A percentile compares a stretch with the other conserved stretches of the same genome.
Conservation (phyloP, 352 stramenopile genomes). For the Phytopythium chamaehyphon region DNA sequence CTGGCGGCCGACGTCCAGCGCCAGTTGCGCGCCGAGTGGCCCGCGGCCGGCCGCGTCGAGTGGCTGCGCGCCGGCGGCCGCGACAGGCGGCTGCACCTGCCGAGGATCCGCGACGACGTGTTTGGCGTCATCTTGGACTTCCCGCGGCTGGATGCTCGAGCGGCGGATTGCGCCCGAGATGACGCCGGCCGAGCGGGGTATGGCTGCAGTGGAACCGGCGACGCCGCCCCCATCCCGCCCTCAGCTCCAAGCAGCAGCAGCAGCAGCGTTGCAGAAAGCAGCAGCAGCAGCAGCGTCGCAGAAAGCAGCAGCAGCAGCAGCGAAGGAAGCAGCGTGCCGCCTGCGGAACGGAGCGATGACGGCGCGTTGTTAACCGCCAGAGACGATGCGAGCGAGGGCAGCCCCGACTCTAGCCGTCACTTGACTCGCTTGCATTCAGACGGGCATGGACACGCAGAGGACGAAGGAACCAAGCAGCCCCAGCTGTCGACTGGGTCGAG, state of each 20-base stretch:
- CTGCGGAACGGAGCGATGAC: background rate
- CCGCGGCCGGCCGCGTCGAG: conserved; percentile 6
- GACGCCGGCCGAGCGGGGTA: too few species aligned
- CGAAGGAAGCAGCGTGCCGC: background rate
- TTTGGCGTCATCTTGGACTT: conserved; percentile 32
- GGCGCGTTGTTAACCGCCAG: background rate
- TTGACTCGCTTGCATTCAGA: background rate
- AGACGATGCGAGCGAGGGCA: background rate
- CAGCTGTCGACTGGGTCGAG: background rate
- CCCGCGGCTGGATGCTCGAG: background rate
- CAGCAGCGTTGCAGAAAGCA: too few species aligned
- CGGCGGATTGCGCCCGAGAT: too few species aligned
- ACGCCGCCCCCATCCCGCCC: too few species aligned
- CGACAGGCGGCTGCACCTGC: conserved; percentile 26
- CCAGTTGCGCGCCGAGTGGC: conserved; percentile 30
- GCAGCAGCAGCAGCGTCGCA: conserved; percentile 5
- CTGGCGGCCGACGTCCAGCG: conserved; percentile 35
- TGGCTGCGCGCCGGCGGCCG: conserved; percentile 9
- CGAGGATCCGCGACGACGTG: conserved; percentile 33
- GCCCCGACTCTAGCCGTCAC: conserved; percentile 1
- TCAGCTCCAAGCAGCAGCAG: too few species aligned
- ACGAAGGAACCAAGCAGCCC: conserved; percentile 1
- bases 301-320: background rate
- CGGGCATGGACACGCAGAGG: conserved; percentile 6
- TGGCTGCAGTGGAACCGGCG: too few species aligned